A percentile compares a stretch with the other conserved stretches of the same genome.
Evolutionary conservation across 352 stramenopile species (phyloP).

Genomic region (Phytophthora rubi): DNA sequence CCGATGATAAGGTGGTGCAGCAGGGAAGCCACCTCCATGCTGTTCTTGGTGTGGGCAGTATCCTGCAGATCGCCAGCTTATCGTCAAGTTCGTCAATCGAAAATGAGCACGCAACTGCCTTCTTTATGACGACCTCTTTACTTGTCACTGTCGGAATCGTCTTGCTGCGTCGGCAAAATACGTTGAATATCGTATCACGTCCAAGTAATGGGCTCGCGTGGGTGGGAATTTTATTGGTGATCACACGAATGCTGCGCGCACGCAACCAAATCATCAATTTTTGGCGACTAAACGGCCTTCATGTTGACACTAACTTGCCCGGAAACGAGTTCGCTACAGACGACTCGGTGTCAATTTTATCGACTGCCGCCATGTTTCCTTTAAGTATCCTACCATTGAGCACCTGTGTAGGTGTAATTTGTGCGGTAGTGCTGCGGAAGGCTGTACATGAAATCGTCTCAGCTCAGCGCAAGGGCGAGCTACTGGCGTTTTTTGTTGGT

Average conservation of each 20-base stretch:
- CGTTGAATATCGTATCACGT: neutral
- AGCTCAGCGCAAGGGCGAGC: neutral
- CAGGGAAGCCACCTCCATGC: conserved; percentile 1
- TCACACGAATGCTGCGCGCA: conserved; percentile 67
- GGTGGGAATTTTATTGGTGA: conserved; percentile 43
- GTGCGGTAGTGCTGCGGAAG: conserved; percentile 42
- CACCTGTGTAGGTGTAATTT: conserved; percentile 48
- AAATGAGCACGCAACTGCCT: conserved; percentile 87
- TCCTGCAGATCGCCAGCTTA: conserved; percentile 65
- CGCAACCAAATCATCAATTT: conserved; percentile 93
- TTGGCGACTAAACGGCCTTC: conserved; percentile 68
- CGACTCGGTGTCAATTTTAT: conserved; percentile 84
- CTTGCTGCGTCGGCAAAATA: conserved; percentile 25
- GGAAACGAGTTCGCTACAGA: conserved; percentile 82
- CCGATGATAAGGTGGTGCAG: neutral
- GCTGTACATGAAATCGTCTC: neutral
- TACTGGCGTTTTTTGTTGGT: conserved; percentile 17
- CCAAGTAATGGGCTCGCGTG: conserved; percentile 14
- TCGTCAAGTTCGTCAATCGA: conserved; percentile 89
- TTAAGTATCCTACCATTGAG: conserved; percentile 28
- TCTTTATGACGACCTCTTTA: conserved; percentile 73
- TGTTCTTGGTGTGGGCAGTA: conserved; percentile 26
- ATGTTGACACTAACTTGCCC: conserved; percentile 45
- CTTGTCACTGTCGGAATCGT: conserved; percentile 33
- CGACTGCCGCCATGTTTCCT: conserved; percentile 60